phyloP scores from a whole-genome alignment of 805 yeast species.

The Diddensiella caesifluorescens region DNA sequence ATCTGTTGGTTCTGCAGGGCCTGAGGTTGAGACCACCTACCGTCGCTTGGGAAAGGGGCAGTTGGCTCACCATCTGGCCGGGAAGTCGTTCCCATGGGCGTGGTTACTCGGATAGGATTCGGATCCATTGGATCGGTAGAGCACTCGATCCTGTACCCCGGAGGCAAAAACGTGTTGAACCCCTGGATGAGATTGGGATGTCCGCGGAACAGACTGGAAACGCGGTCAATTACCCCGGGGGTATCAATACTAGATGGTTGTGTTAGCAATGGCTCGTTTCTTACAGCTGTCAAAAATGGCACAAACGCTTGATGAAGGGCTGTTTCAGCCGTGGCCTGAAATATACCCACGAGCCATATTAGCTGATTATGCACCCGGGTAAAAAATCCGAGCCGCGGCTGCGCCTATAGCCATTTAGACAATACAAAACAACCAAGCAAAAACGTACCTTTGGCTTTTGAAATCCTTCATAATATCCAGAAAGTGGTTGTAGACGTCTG shows the following conservation, averaged over 20 bases:
- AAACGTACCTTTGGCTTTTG: constrained; percentile 74
- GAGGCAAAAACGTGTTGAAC: constrained; percentile 94
- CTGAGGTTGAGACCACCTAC: constrained; percentile 12
- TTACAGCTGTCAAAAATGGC: no score
- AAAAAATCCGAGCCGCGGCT: no score
- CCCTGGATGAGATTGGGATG: constrained; percentile 93
- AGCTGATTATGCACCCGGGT: no score
- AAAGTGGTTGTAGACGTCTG: constrained; percentile 93
- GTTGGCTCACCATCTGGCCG: constrained; percentile 49
- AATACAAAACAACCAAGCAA: neutral
- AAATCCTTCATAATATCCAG: constrained; percentile 98
- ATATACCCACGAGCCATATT: no score
- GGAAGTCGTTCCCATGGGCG: constrained; percentile 82
- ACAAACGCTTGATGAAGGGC: no score
- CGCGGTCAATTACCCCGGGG: constrained; percentile 97
- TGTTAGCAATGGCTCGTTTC: neutral
- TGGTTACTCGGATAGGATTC: constrained; percentile 86
- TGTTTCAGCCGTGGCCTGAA: no score
- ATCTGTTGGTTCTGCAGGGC: neutral
- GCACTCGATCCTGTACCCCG: constrained; percentile 91
- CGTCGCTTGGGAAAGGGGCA: constrained; percentile 18
- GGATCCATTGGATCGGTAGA: constrained; percentile 85
- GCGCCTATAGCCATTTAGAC: no score
- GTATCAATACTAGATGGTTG: constrained; percentile 62
- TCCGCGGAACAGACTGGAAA: constrained; percentile 83